Percentiles rank a stretch among this genome's conserved stretches.
These are phyloP conservation scores for Kockiozyma suomiensis DNA, from an alignment of 805 yeast species.

Conservation along the genomic window DNA sequence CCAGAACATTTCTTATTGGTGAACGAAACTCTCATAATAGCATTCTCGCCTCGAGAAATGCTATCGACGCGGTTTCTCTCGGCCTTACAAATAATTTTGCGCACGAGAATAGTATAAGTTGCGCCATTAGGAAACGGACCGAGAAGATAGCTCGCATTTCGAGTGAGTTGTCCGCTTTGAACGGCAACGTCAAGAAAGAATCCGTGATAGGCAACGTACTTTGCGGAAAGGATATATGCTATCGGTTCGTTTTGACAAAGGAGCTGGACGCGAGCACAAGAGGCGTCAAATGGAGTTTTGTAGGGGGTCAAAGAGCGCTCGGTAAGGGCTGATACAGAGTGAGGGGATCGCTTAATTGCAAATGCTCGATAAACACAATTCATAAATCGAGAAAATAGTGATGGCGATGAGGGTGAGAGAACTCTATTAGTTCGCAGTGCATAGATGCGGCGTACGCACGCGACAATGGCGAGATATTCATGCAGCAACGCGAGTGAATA, in stretches of 20 bases:
- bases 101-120: not conserved
- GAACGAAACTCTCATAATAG: conserved; percentile 2
- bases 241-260: not conserved
- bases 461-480: conserved; percentile 8
- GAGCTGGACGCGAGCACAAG: not conserved
- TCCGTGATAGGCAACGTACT: conserved; percentile 1
- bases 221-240: conserved; percentile 8
- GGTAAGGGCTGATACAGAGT: not conserved
- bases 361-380: too few relatives aligned
- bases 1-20: not conserved
- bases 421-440: too few relatives aligned
- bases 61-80: not conserved
- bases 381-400: too few relatives aligned
- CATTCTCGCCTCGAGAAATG: conserved; percentile 1
- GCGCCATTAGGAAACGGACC: conserved; percentile 9
- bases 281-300: not conserved
- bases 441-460: conserved; percentile 2
- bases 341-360: too few relatives aligned
- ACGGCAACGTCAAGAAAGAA: conserved; percentile 10
- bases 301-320: not conserved
- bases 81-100: conserved; percentile 8
- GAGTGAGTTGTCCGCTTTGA: not conserved
- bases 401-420: too few relatives aligned
- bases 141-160: not conserved
- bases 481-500: conserved; percentile 2